phyloP scores from a whole-genome alignment of 768 basidiomycete species.

The Termitomyces sp. region DNA sequence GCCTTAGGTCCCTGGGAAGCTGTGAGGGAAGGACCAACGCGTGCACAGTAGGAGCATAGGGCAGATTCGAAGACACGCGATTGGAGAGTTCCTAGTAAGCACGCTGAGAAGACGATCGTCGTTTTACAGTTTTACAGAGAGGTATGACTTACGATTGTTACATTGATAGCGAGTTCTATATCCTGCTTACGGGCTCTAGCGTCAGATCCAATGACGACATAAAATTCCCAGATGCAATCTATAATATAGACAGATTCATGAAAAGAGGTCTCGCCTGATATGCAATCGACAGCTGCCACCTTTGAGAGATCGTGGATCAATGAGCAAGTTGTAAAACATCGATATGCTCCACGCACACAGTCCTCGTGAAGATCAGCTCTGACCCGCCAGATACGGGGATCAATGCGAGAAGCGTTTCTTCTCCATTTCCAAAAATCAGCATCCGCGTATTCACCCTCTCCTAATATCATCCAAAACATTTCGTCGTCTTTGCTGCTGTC shows the following conservation, averaged over 20 bases:
- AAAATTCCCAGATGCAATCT: slow-evolving; percentile 78
- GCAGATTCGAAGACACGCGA: slow-evolving; percentile 45
- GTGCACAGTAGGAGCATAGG: slow-evolving; percentile 72
- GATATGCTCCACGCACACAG: slow-evolving; percentile 30
- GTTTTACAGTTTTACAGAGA: neutral
- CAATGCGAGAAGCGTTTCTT: slow-evolving; percentile 25
- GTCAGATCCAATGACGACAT: slow-evolving; percentile 61
- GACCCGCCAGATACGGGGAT: slow-evolving; percentile 59
- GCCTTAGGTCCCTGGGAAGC: slow-evolving; percentile 63
- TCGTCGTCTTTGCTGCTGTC: slow-evolving; percentile 63
- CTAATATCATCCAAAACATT: slow-evolving; percentile 84
- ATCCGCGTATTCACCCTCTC: slow-evolving; percentile 67
- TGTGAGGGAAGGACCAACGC: slow-evolving; percentile 68
- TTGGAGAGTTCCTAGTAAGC: slow-evolving; percentile 44
- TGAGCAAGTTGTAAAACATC: neutral
- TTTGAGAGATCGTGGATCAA: slow-evolving; percentile 17
- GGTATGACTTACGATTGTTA: slow-evolving; percentile 42
- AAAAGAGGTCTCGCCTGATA: slow-evolving; percentile 32
- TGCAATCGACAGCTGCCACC: slow-evolving; percentile 40
- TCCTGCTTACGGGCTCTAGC: slow-evolving; percentile 56
- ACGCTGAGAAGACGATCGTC: neutral
- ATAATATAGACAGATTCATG: slow-evolving; percentile 54
- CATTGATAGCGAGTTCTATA: slow-evolving; percentile 55
- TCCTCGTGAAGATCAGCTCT: slow-evolving; percentile 27
- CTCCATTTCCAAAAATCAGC: slow-evolving; percentile 86